These are phyloP conservation scores for Epichloe elymi DNA, from an alignment of 2,329 filamentous ascomycete species.

Conservation along the genomic window DNA sequence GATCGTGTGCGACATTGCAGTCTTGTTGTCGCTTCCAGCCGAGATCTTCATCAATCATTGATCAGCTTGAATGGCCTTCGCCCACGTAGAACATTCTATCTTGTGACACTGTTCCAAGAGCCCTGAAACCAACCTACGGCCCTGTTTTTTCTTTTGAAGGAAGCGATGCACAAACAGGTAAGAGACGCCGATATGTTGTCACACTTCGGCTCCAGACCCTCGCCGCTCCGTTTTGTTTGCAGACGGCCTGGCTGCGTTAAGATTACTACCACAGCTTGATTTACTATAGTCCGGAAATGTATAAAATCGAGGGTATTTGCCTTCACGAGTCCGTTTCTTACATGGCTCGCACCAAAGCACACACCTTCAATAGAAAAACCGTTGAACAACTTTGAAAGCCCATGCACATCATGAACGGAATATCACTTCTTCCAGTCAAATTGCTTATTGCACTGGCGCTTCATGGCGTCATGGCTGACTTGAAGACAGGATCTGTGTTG, in stretches of 20 bases:
- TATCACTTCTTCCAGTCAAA: not conserved
- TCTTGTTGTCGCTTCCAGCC: not conserved
- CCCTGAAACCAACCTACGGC: not conserved
- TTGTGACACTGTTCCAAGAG: not conserved
- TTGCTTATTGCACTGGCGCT: not conserved
- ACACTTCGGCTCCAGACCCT: not conserved
- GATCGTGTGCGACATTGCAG: not conserved
- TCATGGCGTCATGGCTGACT: not conserved
- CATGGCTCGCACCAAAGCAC: not conserved
- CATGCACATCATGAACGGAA: not conserved
- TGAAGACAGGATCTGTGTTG: not conserved
- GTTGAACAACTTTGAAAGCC: not conserved
- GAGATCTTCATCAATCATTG: constrained; percentile 1
- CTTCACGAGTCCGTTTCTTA: not conserved
- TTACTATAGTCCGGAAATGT: not conserved
- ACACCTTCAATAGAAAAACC: not conserved
- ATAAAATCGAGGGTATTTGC: not conserved
- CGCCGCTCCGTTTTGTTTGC: not conserved
- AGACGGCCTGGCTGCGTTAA: not conserved
- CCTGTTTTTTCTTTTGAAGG: not conserved
- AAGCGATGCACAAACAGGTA: not conserved
- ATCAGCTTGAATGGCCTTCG: not conserved
- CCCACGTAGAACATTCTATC: not conserved
- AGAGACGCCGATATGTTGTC: not conserved
- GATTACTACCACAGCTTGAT: not conserved